Evolutionary conservation across 2,329 filamentous ascomycete species (phyloP).

Genomic region (Fusarium neocosmosporiellum): DNA sequence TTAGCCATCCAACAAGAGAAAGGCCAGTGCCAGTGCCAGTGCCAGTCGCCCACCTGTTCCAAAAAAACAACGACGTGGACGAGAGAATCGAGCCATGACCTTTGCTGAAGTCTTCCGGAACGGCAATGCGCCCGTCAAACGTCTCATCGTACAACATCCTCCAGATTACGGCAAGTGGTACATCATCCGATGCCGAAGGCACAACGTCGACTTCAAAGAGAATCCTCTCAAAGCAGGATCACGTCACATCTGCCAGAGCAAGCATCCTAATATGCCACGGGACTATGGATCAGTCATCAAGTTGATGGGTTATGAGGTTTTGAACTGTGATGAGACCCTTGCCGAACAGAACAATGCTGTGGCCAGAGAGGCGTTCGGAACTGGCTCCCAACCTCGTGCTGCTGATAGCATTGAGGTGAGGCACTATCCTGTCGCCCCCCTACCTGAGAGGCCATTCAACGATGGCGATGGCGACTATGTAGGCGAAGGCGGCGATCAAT

Average conservation of each 20-base stretch:
- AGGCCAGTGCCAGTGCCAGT: neutral
- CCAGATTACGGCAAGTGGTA: conserved; percentile 9
- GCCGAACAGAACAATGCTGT: conserved; percentile 21
- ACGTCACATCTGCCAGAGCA: conserved; percentile 12
- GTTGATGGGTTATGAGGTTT: conserved; percentile 19
- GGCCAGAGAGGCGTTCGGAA: conserved; percentile 2
- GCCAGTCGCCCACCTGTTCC: neutral
- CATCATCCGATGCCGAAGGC: conserved; percentile 29
- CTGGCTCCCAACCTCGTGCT: neutral
- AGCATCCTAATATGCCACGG: conserved; percentile 3
- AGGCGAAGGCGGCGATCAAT: neutral
- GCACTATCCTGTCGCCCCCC: neutral
- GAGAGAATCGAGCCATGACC: conserved; percentile 14
- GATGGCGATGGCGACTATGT: neutral
- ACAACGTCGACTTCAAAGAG: conserved; percentile 19
- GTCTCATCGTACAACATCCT: conserved; percentile 24
- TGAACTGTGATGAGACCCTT: conserved; percentile 21
- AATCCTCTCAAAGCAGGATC: conserved; percentile 17
- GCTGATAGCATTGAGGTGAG: conserved; percentile 18
- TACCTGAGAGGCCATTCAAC: neutral
- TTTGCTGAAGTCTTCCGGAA: conserved; percentile 33
- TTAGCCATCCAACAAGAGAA: neutral
- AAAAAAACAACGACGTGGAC: neutral
- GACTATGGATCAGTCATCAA: conserved; percentile 11
- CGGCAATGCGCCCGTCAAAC: conserved; percentile 26